Evolutionary conservation across 2,329 filamentous ascomycete species (phyloP).

Genomic region (Nannizzia gypsea): DNA sequence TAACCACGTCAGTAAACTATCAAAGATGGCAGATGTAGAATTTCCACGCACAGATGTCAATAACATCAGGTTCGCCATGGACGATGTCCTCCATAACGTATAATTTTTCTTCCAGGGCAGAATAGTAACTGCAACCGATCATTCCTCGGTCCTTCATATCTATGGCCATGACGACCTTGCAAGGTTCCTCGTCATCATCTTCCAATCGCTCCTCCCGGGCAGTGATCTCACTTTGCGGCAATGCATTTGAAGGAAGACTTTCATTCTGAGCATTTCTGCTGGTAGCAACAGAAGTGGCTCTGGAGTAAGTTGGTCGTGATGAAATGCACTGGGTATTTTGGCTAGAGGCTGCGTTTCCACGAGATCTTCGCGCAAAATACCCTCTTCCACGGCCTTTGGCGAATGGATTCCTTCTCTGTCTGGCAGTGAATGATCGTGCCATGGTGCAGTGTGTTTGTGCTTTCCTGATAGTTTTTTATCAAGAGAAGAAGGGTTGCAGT

Average conservation of each 20-base stretch:
- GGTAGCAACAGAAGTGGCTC: neutral
- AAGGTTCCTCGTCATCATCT: constrained; percentile 40
- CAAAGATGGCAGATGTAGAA: constrained; percentile 15
- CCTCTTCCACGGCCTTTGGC: neutral
- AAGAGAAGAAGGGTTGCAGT: neutral
- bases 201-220: neutral
- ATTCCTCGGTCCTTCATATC: constrained; percentile 58
- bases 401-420: neutral
- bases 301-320: neutral
- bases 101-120: constrained; percentile 56
- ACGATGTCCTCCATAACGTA: constrained; percentile 67
- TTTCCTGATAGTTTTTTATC: neutral
- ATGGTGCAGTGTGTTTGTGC: neutral
- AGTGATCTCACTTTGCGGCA: neutral
- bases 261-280: neutral
- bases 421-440: neutral
- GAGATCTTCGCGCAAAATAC: neutral
- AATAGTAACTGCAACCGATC: constrained; percentile 76
- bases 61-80: constrained; percentile 54
- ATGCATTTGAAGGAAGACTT: neutral
- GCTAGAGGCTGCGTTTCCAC: neutral
- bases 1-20: constrained; percentile 11
- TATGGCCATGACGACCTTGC: constrained; percentile 69
- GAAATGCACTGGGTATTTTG: neutral
- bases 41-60: constrained; percentile 43